Evolutionary conservation across 495 filamentous ascomycete genomes (phyloP), one percentile per base, ranked within the genome.

Genomic region (Astrothelium macrocarpum): DNA sequence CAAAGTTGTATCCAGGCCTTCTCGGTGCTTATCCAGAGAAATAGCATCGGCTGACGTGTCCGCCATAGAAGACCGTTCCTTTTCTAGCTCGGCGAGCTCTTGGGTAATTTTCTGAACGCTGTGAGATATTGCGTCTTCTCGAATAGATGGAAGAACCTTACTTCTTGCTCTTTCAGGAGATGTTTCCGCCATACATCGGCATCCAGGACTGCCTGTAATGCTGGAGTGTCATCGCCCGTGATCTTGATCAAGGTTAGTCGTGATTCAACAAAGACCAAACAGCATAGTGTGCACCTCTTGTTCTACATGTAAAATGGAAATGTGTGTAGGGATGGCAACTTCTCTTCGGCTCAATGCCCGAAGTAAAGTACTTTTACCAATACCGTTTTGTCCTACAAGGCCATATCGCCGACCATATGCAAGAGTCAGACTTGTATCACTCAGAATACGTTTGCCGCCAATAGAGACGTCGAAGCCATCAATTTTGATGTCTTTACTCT

Each of bases 401-500:
- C 94, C 95, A 76, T 97, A 99, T 62, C 94, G 87, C 69, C 91
- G 87, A 39, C 95, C 91, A 75, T 94, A 97, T 1, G 94, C 89
- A 66, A 99, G 81, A 1, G 91, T 97, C 58, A 99, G 75, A 23
- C 82, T 87, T 23, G 91, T 95, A 73, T 97, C 95, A 49, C 84
- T 89, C 68, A 99, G 72, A 67, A 99, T 99, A 60, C 94, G 85
- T 67, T 83, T 80, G 20, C 92, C 95, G 61, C 90, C 85, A 68
- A 99, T 96, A 46, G 91, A 85, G 58, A 97, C 87, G 78, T 99
- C 94, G 71, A 96, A 87, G 65, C 90, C 88, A 70, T 99, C 94
- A 65, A 99, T 79, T 79, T 97, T 99, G 79, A 99, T 95, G 74
- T 99, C 94, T 81, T 99, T 99, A 74, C 92, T 96, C 87, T 97